A percentile compares a stretch with the other conserved stretches of the same genome.
phyloP scores from a whole-genome alignment of 2,329 filamentous ascomycete genomes.

The Samsoniella hepiali region DNA sequence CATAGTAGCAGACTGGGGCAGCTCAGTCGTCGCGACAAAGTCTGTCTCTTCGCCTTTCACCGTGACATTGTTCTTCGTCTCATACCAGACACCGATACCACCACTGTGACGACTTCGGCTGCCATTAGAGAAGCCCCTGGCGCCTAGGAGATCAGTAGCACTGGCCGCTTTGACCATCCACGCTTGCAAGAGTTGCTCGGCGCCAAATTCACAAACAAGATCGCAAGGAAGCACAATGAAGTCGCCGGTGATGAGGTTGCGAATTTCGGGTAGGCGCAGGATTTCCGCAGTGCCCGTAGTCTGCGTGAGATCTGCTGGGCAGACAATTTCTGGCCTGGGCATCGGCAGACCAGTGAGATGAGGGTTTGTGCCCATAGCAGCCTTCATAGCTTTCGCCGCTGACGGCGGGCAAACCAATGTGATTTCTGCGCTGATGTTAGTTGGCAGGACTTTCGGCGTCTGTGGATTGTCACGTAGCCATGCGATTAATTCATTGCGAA shows the following conservation, averaged over 20 bases:
- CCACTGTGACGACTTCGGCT: slow-evolving; percentile 56
- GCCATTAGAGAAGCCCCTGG: slow-evolving; percentile 38
- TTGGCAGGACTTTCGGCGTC: slow-evolving; percentile 17
- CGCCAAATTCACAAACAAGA: slow-evolving; percentile 83
- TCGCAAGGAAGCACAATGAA: slow-evolving; percentile 93
- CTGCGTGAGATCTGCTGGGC: slow-evolving; percentile 71
- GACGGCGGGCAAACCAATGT: slow-evolving; percentile 62
- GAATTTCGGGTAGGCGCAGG: slow-evolving; percentile 78
- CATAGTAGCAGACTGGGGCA: slow-evolving; percentile 50
- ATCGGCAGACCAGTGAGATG: slow-evolving; percentile 70
- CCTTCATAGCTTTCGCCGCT: slow-evolving; percentile 63
- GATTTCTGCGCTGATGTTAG: slow-evolving; percentile 46
- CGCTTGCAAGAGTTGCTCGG: slow-evolving; percentile 77
- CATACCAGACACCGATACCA: slow-evolving; percentile 86
- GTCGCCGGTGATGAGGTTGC: slow-evolving; percentile 73
- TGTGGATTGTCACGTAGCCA: neutral
- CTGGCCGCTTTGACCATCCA: slow-evolving; percentile 87
- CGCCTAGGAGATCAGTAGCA: slow-evolving; percentile 58
- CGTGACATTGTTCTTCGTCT: slow-evolving; percentile 70
- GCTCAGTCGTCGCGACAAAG: slow-evolving; percentile 75
- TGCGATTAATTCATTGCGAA: neutral
- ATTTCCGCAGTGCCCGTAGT: slow-evolving; percentile 89
- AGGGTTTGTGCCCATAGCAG: slow-evolving; percentile 73
- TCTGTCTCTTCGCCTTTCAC: slow-evolving; percentile 92
- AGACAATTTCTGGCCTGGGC: slow-evolving; percentile 71